Evolutionary conservation across 75 land plant genomes (phyloP), one percentile per base, ranked within the genome.

Genomic region (Ceratopteris richardii): DNA sequence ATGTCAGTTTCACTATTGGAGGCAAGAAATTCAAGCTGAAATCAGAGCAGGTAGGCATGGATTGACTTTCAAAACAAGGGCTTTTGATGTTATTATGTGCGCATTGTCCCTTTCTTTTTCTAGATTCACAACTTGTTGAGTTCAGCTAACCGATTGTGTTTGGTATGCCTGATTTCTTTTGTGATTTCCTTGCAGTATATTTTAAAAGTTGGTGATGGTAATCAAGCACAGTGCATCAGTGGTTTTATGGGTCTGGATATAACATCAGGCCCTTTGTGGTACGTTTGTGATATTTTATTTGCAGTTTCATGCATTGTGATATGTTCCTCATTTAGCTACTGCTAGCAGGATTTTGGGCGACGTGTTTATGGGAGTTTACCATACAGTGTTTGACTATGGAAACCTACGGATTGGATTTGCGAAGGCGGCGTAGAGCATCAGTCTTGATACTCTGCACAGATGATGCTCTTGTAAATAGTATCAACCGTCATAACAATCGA

Each of bases 181-280:
- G 18, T 16, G 26, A 20, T 33, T 33, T 3, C 3, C 37, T 33
- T 3, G 37, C 96, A 90, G 91, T 90, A 90, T 51, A 74, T 90
- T 31, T 73, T 90, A 25, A 78, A 86, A 61, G 85, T 87, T 31
- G 96, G 92, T 3, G 85, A 90, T 37, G 96, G 92, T 6, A 16
- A 77, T 52, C 72, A 70, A 30, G 96, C 91, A 19, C 85, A 87
- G 55, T 90, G 96, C 77, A 73, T 90, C 19, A 87, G 92, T 67
- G 96, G 96, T 16, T 90, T 90, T 60, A 81, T 75, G 0, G 85
- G 85, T 5, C 23, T 90, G 54, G 96, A 90, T 30, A 65, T 90
- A 25, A 82, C 96, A 19, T 87, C 96, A 54, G 96, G 92, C 6
- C 91, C 91, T 41, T 79, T 90, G 61, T 90, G 96, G 96, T 89